Evolutionary conservation across 2,329 filamentous ascomycete species (phyloP).

Genomic region (Plectosphaerella sp.): DNA sequence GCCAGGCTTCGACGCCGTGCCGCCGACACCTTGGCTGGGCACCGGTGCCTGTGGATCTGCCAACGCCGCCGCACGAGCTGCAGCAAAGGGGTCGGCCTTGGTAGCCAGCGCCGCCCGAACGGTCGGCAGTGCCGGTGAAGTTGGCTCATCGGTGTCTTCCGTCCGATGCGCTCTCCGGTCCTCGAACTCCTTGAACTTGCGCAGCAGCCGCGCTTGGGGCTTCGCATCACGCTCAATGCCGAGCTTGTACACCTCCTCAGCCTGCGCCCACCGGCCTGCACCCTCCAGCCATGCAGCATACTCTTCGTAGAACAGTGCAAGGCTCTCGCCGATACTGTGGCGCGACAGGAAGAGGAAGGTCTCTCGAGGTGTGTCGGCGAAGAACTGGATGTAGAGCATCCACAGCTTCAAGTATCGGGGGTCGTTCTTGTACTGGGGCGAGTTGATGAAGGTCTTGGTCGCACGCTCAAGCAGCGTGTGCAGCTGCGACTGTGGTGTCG

Average conservation of each 20-base stretch:
- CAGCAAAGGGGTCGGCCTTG: constrained; percentile 78
- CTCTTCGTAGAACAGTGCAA: constrained; percentile 95
- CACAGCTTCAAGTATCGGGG: constrained; percentile 89
- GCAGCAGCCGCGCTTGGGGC: constrained; percentile 72
- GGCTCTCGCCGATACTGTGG: constrained; percentile 77
- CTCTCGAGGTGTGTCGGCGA: constrained; percentile 89
- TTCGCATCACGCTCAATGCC: constrained; percentile 86
- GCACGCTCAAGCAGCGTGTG: constrained; percentile 86
- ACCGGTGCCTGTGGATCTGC: constrained; percentile 63
- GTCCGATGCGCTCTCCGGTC: constrained; percentile 65
- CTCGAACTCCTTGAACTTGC: constrained; percentile 93
- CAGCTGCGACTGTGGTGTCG: constrained; percentile 86
- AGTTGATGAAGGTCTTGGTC: constrained; percentile 83
- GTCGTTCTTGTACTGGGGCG: constrained; percentile 88
- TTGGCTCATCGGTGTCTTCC: constrained; percentile 60
- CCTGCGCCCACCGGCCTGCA: constrained; percentile 79
- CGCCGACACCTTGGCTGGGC: constrained; percentile 40
- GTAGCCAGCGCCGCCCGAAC: constrained; percentile 78
- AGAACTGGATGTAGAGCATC: constrained; percentile 90
- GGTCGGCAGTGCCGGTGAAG: constrained; percentile 80
- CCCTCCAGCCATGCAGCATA: constrained; percentile 91
- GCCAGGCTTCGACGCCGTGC: constrained; percentile 56
- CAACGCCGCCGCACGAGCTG: constrained; percentile 41
- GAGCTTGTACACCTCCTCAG: constrained; percentile 87
- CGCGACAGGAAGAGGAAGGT: constrained; percentile 88